Evolutionary conservation across 2,329 filamentous ascomycete genomes (phyloP).

Genomic region (Zymoseptoria crescenta): DNA sequence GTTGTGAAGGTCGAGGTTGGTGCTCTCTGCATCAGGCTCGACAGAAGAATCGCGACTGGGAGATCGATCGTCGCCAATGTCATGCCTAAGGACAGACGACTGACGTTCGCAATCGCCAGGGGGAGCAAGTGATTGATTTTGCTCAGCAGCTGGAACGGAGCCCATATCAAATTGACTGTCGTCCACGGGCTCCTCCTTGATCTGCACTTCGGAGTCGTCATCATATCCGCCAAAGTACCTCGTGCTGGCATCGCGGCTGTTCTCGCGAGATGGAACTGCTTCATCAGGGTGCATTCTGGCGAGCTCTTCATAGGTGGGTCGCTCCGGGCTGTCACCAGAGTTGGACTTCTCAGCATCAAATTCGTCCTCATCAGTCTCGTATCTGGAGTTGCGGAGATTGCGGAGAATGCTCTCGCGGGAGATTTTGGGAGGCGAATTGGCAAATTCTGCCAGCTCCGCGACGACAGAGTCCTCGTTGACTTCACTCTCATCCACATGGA

Average conservation of each 20-base stretch:
- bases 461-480: conserved; percentile 30
- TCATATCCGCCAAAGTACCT: conserved; percentile 18
- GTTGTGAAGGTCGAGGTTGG: conserved; percentile 7
- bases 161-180: conserved; percentile 59
- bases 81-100: conserved; percentile 51
- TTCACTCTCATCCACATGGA: conserved; percentile 15
- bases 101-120: conserved; percentile 39
- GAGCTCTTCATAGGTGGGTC: conserved; percentile 39
- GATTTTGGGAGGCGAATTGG: conserved; percentile 58
- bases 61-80: conserved; percentile 43
- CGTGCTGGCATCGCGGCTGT: conserved; percentile 31
- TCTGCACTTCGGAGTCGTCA: conserved; percentile 56
- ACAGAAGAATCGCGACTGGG: conserved; percentile 47
- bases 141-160: conserved; percentile 44
- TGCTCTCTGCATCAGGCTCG: conserved; percentile 29
- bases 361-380: conserved; percentile 41
- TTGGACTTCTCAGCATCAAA: conserved; percentile 45
- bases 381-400: conserved; percentile 62
- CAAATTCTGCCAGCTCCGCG: conserved; percentile 27
- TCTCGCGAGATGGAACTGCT: conserved; percentile 80
- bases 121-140: conserved; percentile 47
- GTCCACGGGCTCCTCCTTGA: conserved; percentile 53
- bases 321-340: conserved; percentile 14
- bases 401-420: conserved; percentile 89
- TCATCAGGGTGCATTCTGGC: conserved; percentile 71